Conservation (phyloP, 495 filamentous ascomycete genomes). For the Hypoxylon rickii region DNA sequence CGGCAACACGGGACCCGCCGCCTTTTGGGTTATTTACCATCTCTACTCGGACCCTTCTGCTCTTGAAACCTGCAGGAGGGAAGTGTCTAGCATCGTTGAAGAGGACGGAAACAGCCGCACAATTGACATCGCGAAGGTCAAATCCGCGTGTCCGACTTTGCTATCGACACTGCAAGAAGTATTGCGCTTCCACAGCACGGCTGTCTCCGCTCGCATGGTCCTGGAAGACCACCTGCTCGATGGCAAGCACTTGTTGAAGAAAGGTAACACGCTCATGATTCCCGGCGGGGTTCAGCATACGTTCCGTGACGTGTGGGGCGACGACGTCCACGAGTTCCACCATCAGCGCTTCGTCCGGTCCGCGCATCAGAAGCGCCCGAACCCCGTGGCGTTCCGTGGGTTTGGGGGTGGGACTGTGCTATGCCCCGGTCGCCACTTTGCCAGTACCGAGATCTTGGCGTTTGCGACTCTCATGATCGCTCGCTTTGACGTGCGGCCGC, state of each 20-base stretch:
- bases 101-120: constrained; percentile 24
- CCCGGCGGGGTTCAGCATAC: constrained; percentile 23
- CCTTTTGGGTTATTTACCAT: constrained; percentile 53
- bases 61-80: constrained; percentile 39
- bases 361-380: not conserved
- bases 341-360: constrained; percentile 27
- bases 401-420: constrained; percentile 38
- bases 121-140: constrained; percentile 44
- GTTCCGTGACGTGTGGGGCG: constrained; percentile 27
- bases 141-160: constrained; percentile 44
- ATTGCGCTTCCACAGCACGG: not conserved
- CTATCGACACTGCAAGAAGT: constrained; percentile 46
- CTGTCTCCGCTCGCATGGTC: not conserved
- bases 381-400: constrained; percentile 33
- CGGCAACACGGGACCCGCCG: constrained; percentile 52
- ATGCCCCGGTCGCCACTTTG: constrained; percentile 42
- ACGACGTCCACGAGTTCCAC: constrained; percentile 22
- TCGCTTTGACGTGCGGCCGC: constrained; percentile 18
- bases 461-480: constrained; percentile 12
- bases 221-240: constrained; percentile 27
- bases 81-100: too few relatives aligned
- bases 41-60: constrained; percentile 47
- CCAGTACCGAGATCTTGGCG: constrained; percentile 32
- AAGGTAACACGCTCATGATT: constrained; percentile 29
- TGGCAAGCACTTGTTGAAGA: constrained; percentile 38